These are phyloP conservation scores for Suillus bovinus DNA, from an alignment of 768 basidiomycete species.

Conservation along the genomic window DNA sequence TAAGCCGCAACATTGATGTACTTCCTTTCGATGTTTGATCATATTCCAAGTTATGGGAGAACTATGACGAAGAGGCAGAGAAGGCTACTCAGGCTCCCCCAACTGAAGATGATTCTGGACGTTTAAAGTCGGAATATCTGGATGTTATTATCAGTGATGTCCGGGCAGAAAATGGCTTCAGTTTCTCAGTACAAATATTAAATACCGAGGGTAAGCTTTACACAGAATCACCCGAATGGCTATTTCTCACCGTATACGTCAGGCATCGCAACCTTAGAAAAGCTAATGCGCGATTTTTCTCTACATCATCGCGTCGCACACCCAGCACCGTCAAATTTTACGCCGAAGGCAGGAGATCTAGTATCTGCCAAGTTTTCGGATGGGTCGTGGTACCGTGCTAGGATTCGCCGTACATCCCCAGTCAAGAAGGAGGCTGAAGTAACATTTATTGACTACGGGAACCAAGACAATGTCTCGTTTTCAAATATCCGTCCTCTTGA, in stretches of 20 bases:
- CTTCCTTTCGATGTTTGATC: conserved; percentile 5
- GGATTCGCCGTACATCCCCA: conserved; percentile 82
- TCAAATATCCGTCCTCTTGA: conserved; percentile 88
- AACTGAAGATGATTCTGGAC: conserved; percentile 45
- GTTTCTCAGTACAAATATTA: conserved; percentile 91
- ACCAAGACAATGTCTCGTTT: conserved; percentile 86
- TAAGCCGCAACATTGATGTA: conserved; percentile 38
- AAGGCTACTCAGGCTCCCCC: conserved; percentile 48
- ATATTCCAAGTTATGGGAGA: conserved; percentile 73
- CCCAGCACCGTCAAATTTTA: conserved; percentile 63
- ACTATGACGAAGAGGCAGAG: conserved; percentile 76
- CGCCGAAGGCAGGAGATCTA: conserved; percentile 82
- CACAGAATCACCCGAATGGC: not conserved
- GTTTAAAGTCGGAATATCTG: conserved; percentile 81
- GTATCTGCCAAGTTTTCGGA: conserved; percentile 96
- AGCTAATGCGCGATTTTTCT: conserved; percentile 93
- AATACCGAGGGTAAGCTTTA: conserved; percentile 78
- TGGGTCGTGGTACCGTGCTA: conserved; percentile 95
- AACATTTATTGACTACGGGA: conserved; percentile 94
- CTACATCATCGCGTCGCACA: conserved; percentile 71
- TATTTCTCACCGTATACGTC: conserved; percentile 1
- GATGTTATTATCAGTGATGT: conserved; percentile 94
- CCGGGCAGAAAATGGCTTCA: conserved; percentile 68
- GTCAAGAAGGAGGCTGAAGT: conserved; percentile 94
- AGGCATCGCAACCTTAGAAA: conserved; percentile 92